Evolutionary conservation across 2,329 filamentous ascomycete genomes (phyloP).

Genomic region (Botryotinia globosa): DNA sequence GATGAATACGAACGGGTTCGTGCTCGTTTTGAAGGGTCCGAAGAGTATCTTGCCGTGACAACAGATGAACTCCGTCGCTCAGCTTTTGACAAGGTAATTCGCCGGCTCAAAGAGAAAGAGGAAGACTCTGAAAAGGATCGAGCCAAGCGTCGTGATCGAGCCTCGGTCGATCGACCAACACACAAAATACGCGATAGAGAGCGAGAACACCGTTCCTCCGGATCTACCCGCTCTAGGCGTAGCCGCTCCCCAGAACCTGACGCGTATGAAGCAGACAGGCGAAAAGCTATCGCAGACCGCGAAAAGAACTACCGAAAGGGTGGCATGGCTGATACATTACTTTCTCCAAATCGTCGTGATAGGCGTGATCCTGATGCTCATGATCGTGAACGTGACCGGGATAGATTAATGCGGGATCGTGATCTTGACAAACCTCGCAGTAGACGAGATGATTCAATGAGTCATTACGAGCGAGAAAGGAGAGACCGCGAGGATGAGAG

Average conservation of each 20-base stretch:
- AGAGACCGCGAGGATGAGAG: constrained; percentile 86
- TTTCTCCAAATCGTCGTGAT: constrained; percentile 43
- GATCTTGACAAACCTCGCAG: constrained; percentile 44
- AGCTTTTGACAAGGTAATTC: constrained; percentile 90
- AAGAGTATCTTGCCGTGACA: constrained; percentile 80
- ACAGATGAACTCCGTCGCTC: constrained; percentile 78
- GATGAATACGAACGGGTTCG: constrained; percentile 90
- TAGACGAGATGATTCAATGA: constrained; percentile 58
- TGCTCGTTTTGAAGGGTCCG: constrained; percentile 71
- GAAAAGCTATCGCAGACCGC: constrained; percentile 88
- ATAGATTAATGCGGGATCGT: constrained; percentile 32
- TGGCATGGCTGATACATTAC: constrained; percentile 62
- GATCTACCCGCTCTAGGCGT: constrained; percentile 53
- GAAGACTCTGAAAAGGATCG: constrained; percentile 72
- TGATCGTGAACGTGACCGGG: constrained; percentile 41
- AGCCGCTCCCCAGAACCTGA: constrained; percentile 91
- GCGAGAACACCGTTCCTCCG: constrained; percentile 57
- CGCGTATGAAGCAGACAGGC: constrained; percentile 90
- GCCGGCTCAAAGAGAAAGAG: constrained; percentile 86
- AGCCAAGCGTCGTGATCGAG: constrained; percentile 56
- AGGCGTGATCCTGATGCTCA: constrained; percentile 40
- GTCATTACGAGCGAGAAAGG: constrained; percentile 80
- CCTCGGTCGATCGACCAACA: constrained; percentile 44
- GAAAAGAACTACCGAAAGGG: constrained; percentile 90
- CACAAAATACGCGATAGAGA: constrained; percentile 55